These are phyloP conservation scores for Fusarium brachygibbosum DNA, from an alignment of 2,329 filamentous ascomycete genomes.

Conservation along the genomic window DNA sequence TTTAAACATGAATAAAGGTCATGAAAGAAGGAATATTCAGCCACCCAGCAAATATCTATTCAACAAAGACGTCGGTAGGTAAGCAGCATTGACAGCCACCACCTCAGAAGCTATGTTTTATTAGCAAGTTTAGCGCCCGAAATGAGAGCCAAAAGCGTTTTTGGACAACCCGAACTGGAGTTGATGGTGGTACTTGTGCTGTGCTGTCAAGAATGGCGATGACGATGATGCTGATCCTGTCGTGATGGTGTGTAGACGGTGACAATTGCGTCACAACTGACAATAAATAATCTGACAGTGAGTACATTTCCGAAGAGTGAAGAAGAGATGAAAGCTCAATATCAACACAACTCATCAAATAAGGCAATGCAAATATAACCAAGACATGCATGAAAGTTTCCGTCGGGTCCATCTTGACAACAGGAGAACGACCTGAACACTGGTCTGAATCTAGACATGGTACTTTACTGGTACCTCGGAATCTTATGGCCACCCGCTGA, in stretches of 20 bases:
- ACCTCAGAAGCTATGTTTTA: background rate
- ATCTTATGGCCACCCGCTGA: constrained; percentile 27
- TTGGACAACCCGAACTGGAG: constrained; percentile 9
- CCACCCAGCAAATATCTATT: no score
- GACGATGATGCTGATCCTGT: constrained; percentile 41
- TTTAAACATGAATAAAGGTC: no score
- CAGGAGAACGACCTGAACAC: constrained; percentile 2
- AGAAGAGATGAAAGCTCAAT: background rate
- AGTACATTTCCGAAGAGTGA: background rate
- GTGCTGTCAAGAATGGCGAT: constrained; percentile 29
- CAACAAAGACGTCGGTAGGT: constrained; percentile 2
- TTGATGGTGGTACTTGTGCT: background rate
- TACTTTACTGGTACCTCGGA: constrained; percentile 38
- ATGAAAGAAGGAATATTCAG: no score
- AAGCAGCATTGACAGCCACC: background rate
- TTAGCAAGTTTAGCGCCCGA: constrained; percentile 13
- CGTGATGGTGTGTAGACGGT: constrained; percentile 28
- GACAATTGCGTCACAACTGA: constrained; percentile 38
- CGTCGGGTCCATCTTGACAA: constrained; percentile 10
- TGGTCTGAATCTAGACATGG: constrained; percentile 12
- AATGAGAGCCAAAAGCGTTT: constrained; percentile 17
- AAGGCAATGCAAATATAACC: constrained; percentile 16
- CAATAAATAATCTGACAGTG: constrained; percentile 11
- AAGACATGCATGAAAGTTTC: constrained; percentile 39
- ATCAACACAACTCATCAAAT: constrained; percentile 4